Percentiles rank a stretch among this genome's conserved stretches.
These are phyloP conservation scores for Penicillium lividum DNA, from an alignment of 495 filamentous ascomycete genomes.

Conservation along the genomic window DNA sequence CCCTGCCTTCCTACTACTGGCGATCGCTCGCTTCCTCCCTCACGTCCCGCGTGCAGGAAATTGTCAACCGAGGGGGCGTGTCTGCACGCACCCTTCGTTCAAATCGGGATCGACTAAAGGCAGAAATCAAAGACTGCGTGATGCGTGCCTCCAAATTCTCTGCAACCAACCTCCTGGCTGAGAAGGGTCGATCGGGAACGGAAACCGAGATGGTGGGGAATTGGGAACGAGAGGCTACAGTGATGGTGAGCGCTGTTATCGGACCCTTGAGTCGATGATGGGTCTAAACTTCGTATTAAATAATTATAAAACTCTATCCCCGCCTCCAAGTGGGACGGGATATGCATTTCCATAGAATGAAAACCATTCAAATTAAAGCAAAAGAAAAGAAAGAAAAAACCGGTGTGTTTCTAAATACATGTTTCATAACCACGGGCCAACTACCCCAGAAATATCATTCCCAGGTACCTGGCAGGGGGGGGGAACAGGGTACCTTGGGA, in stretches of 20 bases:
- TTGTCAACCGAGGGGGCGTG: constrained; percentile 76
- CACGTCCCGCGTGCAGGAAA: constrained; percentile 76
- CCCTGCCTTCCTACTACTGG: constrained; percentile 90
- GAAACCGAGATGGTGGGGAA: constrained; percentile 46
- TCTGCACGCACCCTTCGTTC: constrained; percentile 76
- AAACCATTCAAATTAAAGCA: background rate
- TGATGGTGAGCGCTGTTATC: constrained; percentile 83
- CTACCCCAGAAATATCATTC: constrained; percentile 13
- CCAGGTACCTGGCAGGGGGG: constrained; percentile 26
- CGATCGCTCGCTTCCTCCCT: constrained; percentile 78
- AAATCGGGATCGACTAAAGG: constrained; percentile 72
- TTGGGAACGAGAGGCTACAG: constrained; percentile 92
- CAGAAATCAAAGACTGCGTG: constrained; percentile 82
- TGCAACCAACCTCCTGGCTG: constrained; percentile 42
- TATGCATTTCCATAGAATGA: background rate
- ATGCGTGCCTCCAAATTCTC: constrained; percentile 69
- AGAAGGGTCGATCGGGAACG: constrained; percentile 41
- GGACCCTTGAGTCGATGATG: constrained; percentile 50
- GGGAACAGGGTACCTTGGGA: constrained; percentile 9
- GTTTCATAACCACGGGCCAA: constrained; percentile 9
- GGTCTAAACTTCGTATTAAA: background rate
- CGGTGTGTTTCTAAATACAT: no score
- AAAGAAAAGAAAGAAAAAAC: background rate
- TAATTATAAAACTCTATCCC: constrained; percentile 1
- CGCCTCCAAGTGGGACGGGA: background rate